phyloP scores from a whole-genome alignment of 768 basidiomycete genomes.

The Mycena rebaudengoi region DNA sequence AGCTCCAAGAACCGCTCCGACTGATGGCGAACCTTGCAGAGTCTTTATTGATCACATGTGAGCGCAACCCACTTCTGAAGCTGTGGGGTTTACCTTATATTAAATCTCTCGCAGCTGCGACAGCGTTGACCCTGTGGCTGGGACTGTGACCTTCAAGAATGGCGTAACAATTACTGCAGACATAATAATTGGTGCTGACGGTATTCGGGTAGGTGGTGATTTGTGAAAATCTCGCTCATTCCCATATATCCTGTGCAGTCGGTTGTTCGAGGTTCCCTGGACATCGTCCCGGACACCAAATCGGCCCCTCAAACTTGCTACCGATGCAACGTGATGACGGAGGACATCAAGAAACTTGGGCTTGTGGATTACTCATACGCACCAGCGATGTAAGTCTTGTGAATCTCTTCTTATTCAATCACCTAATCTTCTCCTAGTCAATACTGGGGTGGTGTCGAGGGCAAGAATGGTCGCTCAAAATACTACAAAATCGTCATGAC shows the following conservation, averaged over 20 bases:
- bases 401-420: not conserved
- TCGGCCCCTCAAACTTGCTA: slow-evolving; percentile 44
- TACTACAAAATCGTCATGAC: slow-evolving; percentile 47
- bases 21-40: slow-evolving; percentile 35
- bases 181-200: slow-evolving; percentile 41
- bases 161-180: slow-evolving; percentile 28
- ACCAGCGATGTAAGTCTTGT: slow-evolving; percentile 39
- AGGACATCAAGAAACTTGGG: slow-evolving; percentile 38
- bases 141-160: slow-evolving; percentile 16
- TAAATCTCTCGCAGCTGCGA: too few relatives aligned
- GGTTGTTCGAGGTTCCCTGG: slow-evolving; percentile 35
- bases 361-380: slow-evolving; percentile 39
- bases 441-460: slow-evolving; percentile 42
- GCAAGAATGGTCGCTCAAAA: slow-evolving; percentile 38
- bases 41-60: slow-evolving; percentile 37
- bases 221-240: not conserved
- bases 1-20: too few relatives aligned
- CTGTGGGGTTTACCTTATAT: too few relatives aligned
- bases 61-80: too few relatives aligned
- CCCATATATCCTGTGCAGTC: slow-evolving; percentile 25
- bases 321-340: slow-evolving; percentile 39
- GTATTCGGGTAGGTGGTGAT: slow-evolving; percentile 35
- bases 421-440: slow-evolving; percentile 27
- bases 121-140: slow-evolving; percentile 2
- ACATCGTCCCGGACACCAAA: slow-evolving; percentile 36